Conservation (phyloP, 768 basidiomycete species). For the Mrakia frigida region DNA sequence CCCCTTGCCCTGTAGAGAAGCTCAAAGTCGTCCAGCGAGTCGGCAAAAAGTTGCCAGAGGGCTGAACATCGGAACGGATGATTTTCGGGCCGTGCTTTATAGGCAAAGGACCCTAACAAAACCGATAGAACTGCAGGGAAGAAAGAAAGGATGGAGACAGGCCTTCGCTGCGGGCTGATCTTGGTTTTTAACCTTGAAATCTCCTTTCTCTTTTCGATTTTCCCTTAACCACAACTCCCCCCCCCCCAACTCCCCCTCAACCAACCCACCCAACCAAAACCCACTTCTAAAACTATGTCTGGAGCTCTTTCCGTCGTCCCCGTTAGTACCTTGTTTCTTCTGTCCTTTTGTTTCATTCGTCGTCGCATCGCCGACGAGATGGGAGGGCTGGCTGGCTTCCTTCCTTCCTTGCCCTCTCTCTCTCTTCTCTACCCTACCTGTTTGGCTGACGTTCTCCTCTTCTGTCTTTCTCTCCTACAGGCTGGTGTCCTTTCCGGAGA, state of each 20-base stretch:
- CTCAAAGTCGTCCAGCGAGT: too few relatives aligned
- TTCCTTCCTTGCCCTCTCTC: neutral
- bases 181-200: too few relatives aligned
- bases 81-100: too few relatives aligned
- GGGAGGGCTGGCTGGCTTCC: neutral
- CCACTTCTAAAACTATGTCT: constrained; percentile 36
- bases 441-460: constrained; percentile 7
- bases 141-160: too few relatives aligned
- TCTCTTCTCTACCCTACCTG: constrained; percentile 17
- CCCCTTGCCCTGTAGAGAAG: too few relatives aligned
- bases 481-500: constrained; percentile 93
- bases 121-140: too few relatives aligned
- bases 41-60: too few relatives aligned
- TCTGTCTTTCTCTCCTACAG: constrained; percentile 47
- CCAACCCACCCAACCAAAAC: neutral
- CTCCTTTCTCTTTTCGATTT: neutral
- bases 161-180: too few relatives aligned
- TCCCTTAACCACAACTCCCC: neutral
- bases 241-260: neutral
- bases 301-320: constrained; percentile 46
- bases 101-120: too few relatives aligned
- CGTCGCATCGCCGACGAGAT: neutral
- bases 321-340: constrained; percentile 38
- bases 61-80: too few relatives aligned
- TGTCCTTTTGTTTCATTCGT: neutral